Conservation (phyloP, 1,284 basidiomycete genomes). For the Tilletia indica region DNA sequence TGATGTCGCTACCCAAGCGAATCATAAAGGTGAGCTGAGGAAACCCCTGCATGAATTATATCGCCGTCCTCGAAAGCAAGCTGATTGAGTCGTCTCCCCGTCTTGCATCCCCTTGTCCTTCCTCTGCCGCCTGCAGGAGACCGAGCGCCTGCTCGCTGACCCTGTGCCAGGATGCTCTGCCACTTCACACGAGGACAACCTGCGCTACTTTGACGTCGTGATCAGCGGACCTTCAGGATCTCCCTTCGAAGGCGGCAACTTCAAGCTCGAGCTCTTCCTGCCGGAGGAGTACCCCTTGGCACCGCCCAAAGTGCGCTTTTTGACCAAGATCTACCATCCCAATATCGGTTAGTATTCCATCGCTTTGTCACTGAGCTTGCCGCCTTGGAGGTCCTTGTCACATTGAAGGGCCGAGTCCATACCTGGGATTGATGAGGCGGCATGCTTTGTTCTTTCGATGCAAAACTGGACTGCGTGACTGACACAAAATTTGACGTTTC, state of each 20-base stretch:
- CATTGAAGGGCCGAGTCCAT: too few species aligned
- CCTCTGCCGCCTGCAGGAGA: constrained; percentile 68
- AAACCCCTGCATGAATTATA: background rate
- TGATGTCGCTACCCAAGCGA: constrained; percentile 54
- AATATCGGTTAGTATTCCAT: constrained; percentile 76
- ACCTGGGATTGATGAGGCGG: too few species aligned
- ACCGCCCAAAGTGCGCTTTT: constrained; percentile 95
- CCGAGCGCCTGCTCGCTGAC: constrained; percentile 89
- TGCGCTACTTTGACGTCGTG: constrained; percentile 97
- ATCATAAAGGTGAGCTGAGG: constrained; percentile 51
- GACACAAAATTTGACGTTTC: background rate
- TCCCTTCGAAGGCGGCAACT: constrained; percentile 83
- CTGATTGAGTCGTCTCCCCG: constrained; percentile 13
- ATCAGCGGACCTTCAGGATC: constrained; percentile 90
- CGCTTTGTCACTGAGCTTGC: too few species aligned
- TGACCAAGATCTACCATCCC: constrained; percentile 99
- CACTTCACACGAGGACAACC: constrained; percentile 90
- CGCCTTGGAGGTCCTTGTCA: too few species aligned
- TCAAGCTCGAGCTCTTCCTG: constrained; percentile 92
- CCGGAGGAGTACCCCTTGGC: constrained; percentile 99
- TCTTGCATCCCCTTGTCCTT: constrained; percentile 14
- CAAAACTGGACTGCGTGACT: too few species aligned
- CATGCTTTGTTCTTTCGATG: too few species aligned
- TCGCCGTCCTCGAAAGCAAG: background rate
- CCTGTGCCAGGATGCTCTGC: constrained; percentile 94